phyloP scores from a whole-genome alignment of 2,329 filamentous ascomycete species.

The Monosporascus ibericus region DNA sequence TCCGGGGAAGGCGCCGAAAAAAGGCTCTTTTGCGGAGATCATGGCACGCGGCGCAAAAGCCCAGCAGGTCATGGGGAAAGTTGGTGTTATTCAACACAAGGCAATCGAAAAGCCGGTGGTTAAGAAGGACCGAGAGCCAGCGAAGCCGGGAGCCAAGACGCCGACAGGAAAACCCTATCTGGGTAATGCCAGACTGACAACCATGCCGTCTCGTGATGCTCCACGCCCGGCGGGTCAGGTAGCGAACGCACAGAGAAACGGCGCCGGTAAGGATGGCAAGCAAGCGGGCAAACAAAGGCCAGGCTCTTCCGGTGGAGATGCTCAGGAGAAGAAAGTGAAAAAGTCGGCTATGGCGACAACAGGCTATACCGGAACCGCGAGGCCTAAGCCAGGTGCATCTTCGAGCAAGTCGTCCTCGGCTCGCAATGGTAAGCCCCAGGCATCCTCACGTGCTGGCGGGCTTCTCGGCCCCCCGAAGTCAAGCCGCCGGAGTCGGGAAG shows the following conservation, averaged over 20 bases:
- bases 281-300: constrained; percentile 20
- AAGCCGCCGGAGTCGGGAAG: constrained; percentile 34
- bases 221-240: constrained; percentile 7
- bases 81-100: constrained; percentile 71
- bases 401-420: constrained; percentile 20
- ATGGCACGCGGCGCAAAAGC: constrained; percentile 65
- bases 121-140: constrained; percentile 46
- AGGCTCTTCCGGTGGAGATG: constrained; percentile 27
- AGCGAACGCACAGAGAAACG: constrained; percentile 15
- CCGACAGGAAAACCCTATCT: constrained; percentile 18
- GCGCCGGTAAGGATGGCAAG: constrained; percentile 15
- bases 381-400: constrained; percentile 43
- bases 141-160: constrained; percentile 31
- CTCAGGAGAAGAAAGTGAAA: constrained; percentile 52
- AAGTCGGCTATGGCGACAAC: constrained; percentile 57
- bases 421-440: constrained; percentile 9
- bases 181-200: constrained; percentile 16
- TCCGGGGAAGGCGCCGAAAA: constrained; percentile 50
- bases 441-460: constrained; percentile 23
- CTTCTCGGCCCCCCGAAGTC: constrained; percentile 29
- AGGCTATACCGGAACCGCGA: constrained; percentile 59
- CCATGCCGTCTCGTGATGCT: constrained; percentile 12
- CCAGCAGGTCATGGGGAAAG: constrained; percentile 52
- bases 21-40: constrained; percentile 69
- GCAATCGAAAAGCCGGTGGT: constrained; percentile 57